These are phyloP conservation scores for Rhizopogon rudus DNA, from an alignment of 768 basidiomycete species.

Conservation along the genomic window DNA sequence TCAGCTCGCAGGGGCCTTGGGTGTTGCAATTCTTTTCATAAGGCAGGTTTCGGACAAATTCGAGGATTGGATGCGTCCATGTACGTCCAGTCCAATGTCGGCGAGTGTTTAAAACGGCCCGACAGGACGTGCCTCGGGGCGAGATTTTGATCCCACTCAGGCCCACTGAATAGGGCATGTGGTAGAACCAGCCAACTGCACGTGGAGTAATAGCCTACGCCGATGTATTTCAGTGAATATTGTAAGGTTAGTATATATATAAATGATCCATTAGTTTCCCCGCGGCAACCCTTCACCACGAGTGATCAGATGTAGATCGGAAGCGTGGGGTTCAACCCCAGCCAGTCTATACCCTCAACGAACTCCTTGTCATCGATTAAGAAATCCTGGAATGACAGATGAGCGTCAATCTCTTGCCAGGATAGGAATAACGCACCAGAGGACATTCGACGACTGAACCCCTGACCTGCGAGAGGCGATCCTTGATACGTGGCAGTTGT, in stretches of 20 bases:
- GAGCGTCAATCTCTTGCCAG: conserved; percentile 2
- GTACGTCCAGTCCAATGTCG: no score
- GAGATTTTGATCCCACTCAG: no score
- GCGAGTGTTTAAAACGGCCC: no score
- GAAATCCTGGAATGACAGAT: conserved; percentile 56
- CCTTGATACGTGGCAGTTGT: conserved; percentile 67
- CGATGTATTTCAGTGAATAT: not conserved
- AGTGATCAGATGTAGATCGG: conserved; percentile 64
- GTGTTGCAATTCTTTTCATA: no score
- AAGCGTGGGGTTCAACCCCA: conserved; percentile 67
- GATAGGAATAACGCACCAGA: conserved; percentile 40
- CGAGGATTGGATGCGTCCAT: no score
- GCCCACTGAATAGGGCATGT: no score
- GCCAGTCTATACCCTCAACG: conserved; percentile 68
- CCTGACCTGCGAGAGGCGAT: conserved; percentile 61
- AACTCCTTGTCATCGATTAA: conserved; percentile 76
- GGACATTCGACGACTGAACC: conserved; percentile 77
- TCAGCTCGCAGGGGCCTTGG: no score
- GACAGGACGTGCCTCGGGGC: no score
- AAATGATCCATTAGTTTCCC: no score
- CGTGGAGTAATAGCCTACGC: not conserved
- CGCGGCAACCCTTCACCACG: not conserved
- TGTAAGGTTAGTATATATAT: no score
- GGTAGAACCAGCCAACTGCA: no score
- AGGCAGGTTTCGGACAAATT: no score